These are phyloP conservation scores for Hordeum pubiflorum DNA, from an alignment of 202 grass and related monocot species.

Conservation along the genomic window DNA sequence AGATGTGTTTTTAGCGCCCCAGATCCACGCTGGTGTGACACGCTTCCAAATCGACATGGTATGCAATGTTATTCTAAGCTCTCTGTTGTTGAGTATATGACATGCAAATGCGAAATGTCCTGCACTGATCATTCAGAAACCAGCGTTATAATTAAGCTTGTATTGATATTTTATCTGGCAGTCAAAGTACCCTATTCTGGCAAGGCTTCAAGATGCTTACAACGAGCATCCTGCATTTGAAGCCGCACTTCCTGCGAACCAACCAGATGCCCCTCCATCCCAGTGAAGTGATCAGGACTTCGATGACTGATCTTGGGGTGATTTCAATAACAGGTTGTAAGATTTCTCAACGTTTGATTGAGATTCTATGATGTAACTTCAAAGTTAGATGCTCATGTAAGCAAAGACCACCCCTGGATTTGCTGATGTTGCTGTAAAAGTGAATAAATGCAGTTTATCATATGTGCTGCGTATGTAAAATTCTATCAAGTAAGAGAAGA, in stretches of 20 bases:
- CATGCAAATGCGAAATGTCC: background rate
- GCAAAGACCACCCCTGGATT: background rate
- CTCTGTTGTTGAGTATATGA: background rate
- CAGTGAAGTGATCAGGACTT: background rate
- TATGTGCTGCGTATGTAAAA: background rate
- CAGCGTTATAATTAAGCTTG: background rate
- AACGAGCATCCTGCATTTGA: constrained; percentile 46
- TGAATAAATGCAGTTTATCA: background rate
- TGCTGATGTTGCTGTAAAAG: background rate
- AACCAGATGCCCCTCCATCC: constrained; percentile 47
- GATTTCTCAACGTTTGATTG: background rate
- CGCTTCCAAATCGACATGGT: constrained; percentile 74
- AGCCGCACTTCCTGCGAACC: constrained; percentile 37
- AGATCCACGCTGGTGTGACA: constrained; percentile 61
- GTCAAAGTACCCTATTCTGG: constrained; percentile 64
- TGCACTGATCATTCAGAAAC: background rate
- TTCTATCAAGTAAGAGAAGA: background rate
- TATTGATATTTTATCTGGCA: constrained; percentile 20
- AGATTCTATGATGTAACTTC: background rate
- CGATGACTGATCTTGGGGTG: background rate
- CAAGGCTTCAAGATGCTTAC: constrained; percentile 56
- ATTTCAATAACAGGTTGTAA: background rate
- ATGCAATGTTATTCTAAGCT: background rate
- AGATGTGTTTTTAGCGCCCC: constrained; percentile 57
- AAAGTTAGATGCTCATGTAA: background rate